Evolutionary conservation across 202 grass and related monocot species (phyloP), one percentile per base, ranked within the genome.

Genomic region (Carex sylvatica): DNA sequence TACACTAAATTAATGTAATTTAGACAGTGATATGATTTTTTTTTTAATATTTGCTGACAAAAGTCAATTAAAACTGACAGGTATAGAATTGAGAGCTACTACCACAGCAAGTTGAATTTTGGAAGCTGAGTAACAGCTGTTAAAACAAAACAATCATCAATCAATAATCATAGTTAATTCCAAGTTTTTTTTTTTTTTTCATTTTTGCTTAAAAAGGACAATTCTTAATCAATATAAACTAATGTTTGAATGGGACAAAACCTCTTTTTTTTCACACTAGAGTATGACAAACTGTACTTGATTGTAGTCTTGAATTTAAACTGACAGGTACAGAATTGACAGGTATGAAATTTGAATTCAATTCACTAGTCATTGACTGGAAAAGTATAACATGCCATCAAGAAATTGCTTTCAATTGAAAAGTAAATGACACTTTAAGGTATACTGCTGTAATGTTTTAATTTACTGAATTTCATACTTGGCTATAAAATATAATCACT

Each of bases 321-420:
- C 62, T 18, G 67, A 70, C 18, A 70, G 66, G 36, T 16, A 70
- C 36, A 46, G 38, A 70, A 70, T 71, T 71, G 44, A 52, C 42
- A 73, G 44, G 70, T n/a, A 58, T 28, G n/a, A 24, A 56, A 12
- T 14, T 55, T 56, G 7, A 55, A 33, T 77, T 77, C 28, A 56
- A 55, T 77, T 58, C 74, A 77, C 0, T 55, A 12, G 1, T 70
- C 66, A 44, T 36, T 77, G 8, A 30, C 24, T 38, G 18, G 16
- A 77, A 59, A 77, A 59, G 53, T 59, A 77, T 77, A 35, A 30
- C 52, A 9, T 77, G 51, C 30, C 35, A 9, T 59, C 16, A 38
- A 36, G 6, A 3, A 58, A 16, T 59, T 59, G 53, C 74, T 77
- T 77, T 77, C 74, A 77, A 35, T 76, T 56, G 73, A 76, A 56